phyloP scores from a whole-genome alignment of 1,284 basidiomycete species.

The Cryptococcus hybrid region DNA sequence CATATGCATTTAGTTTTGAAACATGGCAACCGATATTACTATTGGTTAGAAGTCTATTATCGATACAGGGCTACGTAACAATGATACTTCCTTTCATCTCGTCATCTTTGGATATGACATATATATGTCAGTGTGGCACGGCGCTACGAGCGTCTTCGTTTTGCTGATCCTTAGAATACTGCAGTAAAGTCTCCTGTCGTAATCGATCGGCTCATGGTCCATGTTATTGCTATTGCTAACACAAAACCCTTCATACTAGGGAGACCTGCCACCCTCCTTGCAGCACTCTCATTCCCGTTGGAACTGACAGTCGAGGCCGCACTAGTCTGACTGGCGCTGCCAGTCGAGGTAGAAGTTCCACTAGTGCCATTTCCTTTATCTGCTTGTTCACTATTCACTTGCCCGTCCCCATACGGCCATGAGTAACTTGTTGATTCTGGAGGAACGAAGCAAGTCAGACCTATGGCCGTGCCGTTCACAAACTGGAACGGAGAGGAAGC shows the following conservation, averaged over 20 bases:
- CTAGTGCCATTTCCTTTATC: slow-evolving; percentile 10
- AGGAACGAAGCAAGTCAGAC: slow-evolving; percentile 35
- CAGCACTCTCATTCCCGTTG: not conserved
- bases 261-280: not conserved
- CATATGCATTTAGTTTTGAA: no score
- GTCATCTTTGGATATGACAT: no score
- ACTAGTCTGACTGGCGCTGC: slow-evolving; percentile 2
- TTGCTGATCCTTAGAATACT: no score
- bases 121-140: no score
- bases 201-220: no score
- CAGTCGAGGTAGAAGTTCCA: not conserved
- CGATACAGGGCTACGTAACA: no score
- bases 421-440: slow-evolving; percentile 11
- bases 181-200: no score
- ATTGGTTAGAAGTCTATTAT: no score
- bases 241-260: not conserved
- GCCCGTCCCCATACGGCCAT: slow-evolving; percentile 35
- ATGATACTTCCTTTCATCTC: no score
- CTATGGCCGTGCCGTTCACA: slow-evolving; percentile 30
- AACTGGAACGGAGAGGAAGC: slow-evolving; percentile 13
- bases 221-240: no score
- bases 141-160: no score
- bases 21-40: no score
- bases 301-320: slow-evolving; percentile 4
- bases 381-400: slow-evolving; percentile 15